Conservation (phyloP, 73 alveolate genomes). For the Paramecium pentaurelia region DNA sequence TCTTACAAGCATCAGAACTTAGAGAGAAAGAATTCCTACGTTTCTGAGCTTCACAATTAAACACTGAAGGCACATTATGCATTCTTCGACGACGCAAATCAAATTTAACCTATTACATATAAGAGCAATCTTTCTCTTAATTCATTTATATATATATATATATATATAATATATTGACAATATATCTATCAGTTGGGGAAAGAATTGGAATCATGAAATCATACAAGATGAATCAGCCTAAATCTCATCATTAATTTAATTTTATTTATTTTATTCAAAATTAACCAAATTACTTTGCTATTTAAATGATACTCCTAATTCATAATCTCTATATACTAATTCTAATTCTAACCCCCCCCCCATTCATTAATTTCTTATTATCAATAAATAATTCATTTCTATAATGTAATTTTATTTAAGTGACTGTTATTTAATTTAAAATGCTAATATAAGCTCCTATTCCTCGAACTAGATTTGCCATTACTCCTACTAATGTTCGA, state of each 20-base stretch:
- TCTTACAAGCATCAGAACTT: not conserved
- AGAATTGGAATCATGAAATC: not conserved
- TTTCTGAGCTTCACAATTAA: not conserved
- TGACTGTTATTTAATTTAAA: not conserved
- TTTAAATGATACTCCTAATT: not conserved
- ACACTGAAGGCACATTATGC: not conserved
- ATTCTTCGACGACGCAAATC: not conserved
- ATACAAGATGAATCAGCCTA: slow-evolving; percentile 7
- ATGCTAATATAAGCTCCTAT: not conserved
- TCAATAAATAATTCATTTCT: not conserved
- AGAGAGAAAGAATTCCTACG: slow-evolving; percentile 7
- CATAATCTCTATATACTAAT: not conserved
- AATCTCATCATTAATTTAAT: slow-evolving; percentile 1
- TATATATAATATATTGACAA: not conserved
- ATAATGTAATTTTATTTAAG: not conserved
- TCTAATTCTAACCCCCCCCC: not conserved
- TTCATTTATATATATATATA: not conserved
- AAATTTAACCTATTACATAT: not conserved
- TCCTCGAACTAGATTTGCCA: slow-evolving; percentile 4
- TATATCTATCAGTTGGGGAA: slow-evolving; percentile 15
- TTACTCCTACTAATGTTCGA: slow-evolving; percentile 8
- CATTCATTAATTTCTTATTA: not conserved
- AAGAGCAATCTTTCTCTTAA: not conserved
- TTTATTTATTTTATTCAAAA: not conserved
- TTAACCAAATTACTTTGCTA: not conserved